phyloP scores from a whole-genome alignment of 2,329 filamentous ascomycete species.

The Gaeumannomyces tritici region DNA sequence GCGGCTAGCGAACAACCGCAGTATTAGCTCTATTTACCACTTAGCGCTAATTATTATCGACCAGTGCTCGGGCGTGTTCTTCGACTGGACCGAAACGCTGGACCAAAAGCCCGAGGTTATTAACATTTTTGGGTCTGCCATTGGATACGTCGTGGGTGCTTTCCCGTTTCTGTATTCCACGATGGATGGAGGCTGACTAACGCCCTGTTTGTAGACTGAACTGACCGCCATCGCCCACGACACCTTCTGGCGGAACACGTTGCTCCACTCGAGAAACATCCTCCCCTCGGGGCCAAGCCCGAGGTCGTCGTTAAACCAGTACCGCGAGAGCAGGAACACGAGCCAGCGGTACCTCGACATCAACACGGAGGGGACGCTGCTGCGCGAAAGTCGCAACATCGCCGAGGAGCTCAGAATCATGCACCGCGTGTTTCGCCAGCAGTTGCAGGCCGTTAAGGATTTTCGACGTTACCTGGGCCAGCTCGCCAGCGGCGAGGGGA shows the following conservation, averaged over 20 bases:
- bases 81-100: slow-evolving; percentile 23
- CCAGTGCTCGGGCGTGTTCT: slow-evolving; percentile 29
- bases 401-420: slow-evolving; percentile 38
- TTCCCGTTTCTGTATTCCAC: not conserved
- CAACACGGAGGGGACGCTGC: slow-evolving; percentile 28
- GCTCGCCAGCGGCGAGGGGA: not conserved
- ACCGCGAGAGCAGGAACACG: not conserved
- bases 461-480: slow-evolving; percentile 8
- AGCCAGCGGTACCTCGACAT: slow-evolving; percentile 22
- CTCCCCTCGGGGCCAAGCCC: not conserved
- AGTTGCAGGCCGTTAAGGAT: slow-evolving; percentile 19
- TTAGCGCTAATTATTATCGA: slow-evolving; percentile 30
- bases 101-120: slow-evolving; percentile 20
- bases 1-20: slow-evolving; percentile 16
- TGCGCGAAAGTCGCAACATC: slow-evolving; percentile 35
- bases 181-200: not conserved
- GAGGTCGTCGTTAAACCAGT: not conserved
- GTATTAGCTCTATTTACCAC: slow-evolving; percentile 28
- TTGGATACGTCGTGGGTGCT: not conserved
- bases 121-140: slow-evolving; percentile 13
- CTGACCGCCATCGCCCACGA: not conserved
- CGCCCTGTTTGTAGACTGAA: not conserved
- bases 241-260: not conserved
- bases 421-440: slow-evolving; percentile 25
- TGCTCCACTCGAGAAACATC: not conserved